These are phyloP conservation scores for Arthrobotrys conoides DNA, from an alignment of 2,329 filamentous ascomycete genomes.

Conservation along the genomic window DNA sequence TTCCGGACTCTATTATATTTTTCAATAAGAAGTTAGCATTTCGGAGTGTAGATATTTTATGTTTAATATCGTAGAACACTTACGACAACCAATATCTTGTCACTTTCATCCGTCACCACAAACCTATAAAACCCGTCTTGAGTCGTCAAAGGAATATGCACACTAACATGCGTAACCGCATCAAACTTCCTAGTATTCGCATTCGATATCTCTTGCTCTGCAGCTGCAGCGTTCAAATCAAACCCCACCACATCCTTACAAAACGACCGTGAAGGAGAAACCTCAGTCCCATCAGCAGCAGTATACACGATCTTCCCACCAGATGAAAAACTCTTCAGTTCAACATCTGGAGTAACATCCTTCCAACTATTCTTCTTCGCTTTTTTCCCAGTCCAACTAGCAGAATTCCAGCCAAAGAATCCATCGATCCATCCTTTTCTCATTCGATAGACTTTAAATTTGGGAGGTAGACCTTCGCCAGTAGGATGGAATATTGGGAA, in stretches of 20 bases:
- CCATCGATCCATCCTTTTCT: slow-evolving; percentile 61
- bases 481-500: slow-evolving; percentile 54
- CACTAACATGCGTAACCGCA: slow-evolving; percentile 51
- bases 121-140: slow-evolving; percentile 60
- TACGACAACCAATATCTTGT: slow-evolving; percentile 55
- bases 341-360: slow-evolving; percentile 54
- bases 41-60: not conserved
- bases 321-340: slow-evolving; percentile 42
- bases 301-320: slow-evolving; percentile 57
- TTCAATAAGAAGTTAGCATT: not conserved
- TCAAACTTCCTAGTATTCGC: slow-evolving; percentile 49
- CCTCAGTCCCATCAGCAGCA: slow-evolving; percentile 39
- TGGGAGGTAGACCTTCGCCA: slow-evolving; percentile 39
- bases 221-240: slow-evolving; percentile 48
- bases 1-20: slow-evolving; percentile 40
- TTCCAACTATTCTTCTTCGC: slow-evolving; percentile 52
- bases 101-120: slow-evolving; percentile 56
- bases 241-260: slow-evolving; percentile 43
- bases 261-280: slow-evolving; percentile 41
- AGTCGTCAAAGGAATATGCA: slow-evolving; percentile 55
- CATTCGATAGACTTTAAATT: slow-evolving; percentile 58
- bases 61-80: not conserved
- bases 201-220: slow-evolving; percentile 48
- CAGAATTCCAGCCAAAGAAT: slow-evolving; percentile 55
- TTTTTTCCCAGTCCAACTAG: slow-evolving; percentile 57